A percentile compares a stretch with the other conserved stretches of the same genome.
phyloP scores from a whole-genome alignment of 176 grass and related monocot species.

The Lolium perenne region DNA sequence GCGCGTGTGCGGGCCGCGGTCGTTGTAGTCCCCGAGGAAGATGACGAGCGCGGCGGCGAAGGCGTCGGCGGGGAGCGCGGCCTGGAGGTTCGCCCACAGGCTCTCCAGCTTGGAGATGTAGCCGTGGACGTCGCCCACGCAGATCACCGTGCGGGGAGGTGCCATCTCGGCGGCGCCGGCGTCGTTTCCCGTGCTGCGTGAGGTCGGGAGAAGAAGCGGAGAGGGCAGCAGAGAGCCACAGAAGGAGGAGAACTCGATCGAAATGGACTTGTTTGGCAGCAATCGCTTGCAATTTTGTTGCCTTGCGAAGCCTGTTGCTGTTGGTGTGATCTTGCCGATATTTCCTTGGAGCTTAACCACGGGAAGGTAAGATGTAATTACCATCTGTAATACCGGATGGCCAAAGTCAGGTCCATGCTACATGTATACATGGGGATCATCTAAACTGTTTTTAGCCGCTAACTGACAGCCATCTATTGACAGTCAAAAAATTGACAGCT shows the following conservation, averaged over 20 bases:
- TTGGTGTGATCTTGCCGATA: conserved; percentile 12
- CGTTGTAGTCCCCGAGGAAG: conserved; percentile 96
- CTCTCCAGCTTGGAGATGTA: conserved; percentile 77
- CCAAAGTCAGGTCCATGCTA: neutral
- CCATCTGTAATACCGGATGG: neutral
- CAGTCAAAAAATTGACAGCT: too few species aligned
- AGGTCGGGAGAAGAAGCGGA: neutral
- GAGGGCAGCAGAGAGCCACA: neutral
- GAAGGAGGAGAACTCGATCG: neutral
- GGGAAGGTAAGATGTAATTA: conserved; percentile 9
- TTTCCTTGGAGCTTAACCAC: conserved; percentile 1
- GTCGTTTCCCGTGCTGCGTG: neutral
- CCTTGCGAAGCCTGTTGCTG: neutral
- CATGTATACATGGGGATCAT: neutral
- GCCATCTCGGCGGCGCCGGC: conserved; percentile 31
- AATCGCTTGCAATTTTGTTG: conserved; percentile 21
- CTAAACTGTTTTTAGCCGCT: too few species aligned
- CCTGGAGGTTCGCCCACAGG: conserved; percentile 82
- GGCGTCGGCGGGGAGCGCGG: conserved; percentile 50
- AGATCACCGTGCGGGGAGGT: conserved; percentile 65
- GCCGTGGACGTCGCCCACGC: conserved; percentile 91
- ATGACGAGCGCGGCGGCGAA: conserved; percentile 84
- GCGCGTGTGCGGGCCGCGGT: conserved; percentile 72
- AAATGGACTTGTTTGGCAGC: conserved; percentile 30
- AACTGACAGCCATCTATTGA: too few species aligned